Conservation (phyloP, 768 basidiomycete genomes). For the Lactarius indigo region DNA sequence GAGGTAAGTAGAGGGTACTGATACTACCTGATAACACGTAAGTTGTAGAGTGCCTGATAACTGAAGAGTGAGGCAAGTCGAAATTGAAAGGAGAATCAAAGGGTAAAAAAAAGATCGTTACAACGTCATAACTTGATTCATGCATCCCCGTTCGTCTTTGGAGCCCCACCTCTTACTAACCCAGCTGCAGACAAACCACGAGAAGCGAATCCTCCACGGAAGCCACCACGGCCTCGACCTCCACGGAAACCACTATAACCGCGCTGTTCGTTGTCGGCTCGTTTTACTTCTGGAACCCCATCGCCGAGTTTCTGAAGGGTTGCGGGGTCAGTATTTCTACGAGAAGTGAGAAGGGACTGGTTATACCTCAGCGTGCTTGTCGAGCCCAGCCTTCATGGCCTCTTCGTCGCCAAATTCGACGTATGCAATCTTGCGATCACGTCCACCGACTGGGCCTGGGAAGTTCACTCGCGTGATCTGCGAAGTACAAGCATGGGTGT, state of each 20-base stretch:
- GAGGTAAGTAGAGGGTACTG: constrained; percentile 20
- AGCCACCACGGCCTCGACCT: constrained; percentile 52
- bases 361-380: constrained; percentile 68
- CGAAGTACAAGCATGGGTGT: background rate
- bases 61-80: background rate
- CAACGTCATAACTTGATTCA: background rate
- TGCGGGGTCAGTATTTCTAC: constrained; percentile 7
- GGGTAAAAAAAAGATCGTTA: background rate
- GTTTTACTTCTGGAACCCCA: constrained; percentile 58
- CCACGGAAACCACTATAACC: constrained; percentile 33
- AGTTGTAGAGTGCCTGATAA: constrained; percentile 14
- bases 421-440: constrained; percentile 64
- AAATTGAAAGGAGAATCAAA: background rate
- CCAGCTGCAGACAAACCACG: constrained; percentile 70
- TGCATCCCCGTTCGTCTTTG: constrained; percentile 32
- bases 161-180: constrained; percentile 40
- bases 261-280: constrained; percentile 52
- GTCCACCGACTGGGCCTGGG: constrained; percentile 46
- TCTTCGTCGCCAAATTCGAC: constrained; percentile 90
- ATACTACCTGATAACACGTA: constrained; percentile 13
- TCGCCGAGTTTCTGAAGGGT: constrained; percentile 64
- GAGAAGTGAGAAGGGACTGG: constrained; percentile 1
- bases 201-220: constrained; percentile 54
- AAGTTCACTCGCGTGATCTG: constrained; percentile 70
- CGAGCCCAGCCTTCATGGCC: constrained; percentile 74